Evolutionary conservation across 306 rosid genomes (phyloP).

Genomic region (Fragaria nilgerrensis): DNA sequence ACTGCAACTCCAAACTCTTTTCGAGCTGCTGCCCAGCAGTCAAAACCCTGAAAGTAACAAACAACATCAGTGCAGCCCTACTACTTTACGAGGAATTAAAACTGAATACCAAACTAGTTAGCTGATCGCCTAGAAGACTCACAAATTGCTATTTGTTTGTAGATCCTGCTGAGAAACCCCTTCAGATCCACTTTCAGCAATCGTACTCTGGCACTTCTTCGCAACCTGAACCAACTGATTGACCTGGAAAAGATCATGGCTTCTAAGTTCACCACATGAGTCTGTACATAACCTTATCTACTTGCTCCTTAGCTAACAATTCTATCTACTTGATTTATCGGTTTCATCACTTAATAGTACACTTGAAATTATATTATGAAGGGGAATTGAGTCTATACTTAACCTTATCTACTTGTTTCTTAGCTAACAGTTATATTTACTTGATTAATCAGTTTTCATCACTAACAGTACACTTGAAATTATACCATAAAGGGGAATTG

Average conservation of each 20-base stretch:
- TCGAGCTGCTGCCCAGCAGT: slow-evolving; percentile 92
- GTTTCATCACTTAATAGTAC: neutral
- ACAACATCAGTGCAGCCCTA: slow-evolving; percentile 12
- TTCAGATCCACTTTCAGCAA: slow-evolving; percentile 86
- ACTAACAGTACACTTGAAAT: neutral
- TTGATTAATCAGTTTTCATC: neutral
- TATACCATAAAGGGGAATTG: neutral
- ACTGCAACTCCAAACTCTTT: slow-evolving; percentile 85
- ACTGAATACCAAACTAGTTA: neutral
- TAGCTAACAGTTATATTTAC: neutral
- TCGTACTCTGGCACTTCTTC: slow-evolving; percentile 79
- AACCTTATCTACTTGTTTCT: neutral
- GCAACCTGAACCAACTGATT: slow-evolving; percentile 88
- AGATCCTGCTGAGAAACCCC: slow-evolving; percentile 91
- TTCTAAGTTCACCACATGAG: neutral
- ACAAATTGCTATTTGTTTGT: slow-evolving; percentile 89
- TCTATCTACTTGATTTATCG: neutral
- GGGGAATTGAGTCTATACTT: neutral
- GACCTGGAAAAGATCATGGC: slow-evolving; percentile 50
- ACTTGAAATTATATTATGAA: neutral
- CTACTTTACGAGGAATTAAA: neutral
- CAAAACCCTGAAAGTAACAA: slow-evolving; percentile 76
- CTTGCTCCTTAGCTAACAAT: neutral
- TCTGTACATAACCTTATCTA: neutral
- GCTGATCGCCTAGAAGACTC: slow-evolving; percentile 33